Base-by-base conservation (phyloP, 768 basidiomycete genomes). In the Leccinum barrowsii region DNA sequence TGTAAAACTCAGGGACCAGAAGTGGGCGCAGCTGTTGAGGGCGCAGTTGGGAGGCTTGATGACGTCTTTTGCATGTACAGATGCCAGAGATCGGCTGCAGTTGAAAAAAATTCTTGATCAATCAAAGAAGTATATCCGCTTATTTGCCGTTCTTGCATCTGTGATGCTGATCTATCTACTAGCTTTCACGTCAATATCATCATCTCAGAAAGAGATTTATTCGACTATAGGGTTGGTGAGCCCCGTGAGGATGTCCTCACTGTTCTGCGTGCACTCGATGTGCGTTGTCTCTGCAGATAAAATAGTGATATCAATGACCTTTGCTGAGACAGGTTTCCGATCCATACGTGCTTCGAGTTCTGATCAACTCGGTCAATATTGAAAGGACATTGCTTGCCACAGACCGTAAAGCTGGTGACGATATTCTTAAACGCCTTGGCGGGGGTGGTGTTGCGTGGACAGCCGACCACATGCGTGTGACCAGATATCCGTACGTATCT, bases 231-330 rank as follows among this genome's bases (percentile, higher is more conserved):
- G 37, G 59, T 63, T 1, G 94, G 94, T 26, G 93, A 96, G 67
- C 87, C 89, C 11, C 80, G 82, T 2, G 67, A 67, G 19, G 59
- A 80, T 21, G 79, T 86, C 53, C 75, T 84, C 3, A 98, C 95
- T 6, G 82, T 95, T 24, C 78, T 96, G 24, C 87, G 93, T 24
- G 88, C 87, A 17, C 80, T 98, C 7, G 85, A 89, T 26, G 96
- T 94, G 61, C 7, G 83, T 42, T 49, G 21, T 55, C 5, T 12
- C 8, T 26, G 32, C 50, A 19, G 21, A 47, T 50, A 8, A 5
- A 35, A 13, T 52, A n/a, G 17, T 10, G 56, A 42, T 28, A 7
- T 7, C 17, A 12, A 15, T 60, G 13, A 59, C 49, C 47, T 5
- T 24, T 12, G 19, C 19, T 22, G 34, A n/a, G 7, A 22, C 63